Evolutionary conservation across 2,329 filamentous ascomycete species (phyloP), one percentile per base, ranked within the genome.

Genomic region (Ustilaginoidea virens): DNA sequence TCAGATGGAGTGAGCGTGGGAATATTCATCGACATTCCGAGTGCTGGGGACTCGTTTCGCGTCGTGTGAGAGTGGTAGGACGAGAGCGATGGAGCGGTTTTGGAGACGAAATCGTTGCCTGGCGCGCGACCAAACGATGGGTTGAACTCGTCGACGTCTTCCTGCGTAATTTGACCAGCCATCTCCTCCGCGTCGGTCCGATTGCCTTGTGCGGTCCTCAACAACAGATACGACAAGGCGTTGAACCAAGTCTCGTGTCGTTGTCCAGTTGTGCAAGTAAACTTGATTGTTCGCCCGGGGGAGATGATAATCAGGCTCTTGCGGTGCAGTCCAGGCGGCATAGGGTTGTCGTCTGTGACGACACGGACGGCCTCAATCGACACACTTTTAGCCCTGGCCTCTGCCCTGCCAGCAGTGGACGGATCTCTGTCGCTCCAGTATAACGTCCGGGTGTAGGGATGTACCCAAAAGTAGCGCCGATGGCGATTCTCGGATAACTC

Each of bases 161-260:
- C 70, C 15, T 61, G 58, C 1, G 70, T 72, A 29, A 77, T 63
- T 37, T 63, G 60, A 22, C 60, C 62, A 1, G 61, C 63, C 34
- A 67, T 55, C 38, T 66, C 74, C 37, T 80, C 66, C 4, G 67
- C 62, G 39, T 73, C 69, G 5, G 68, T 59, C 29, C 69, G 66
- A n/a, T 61, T 66, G 21, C 78, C 75, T 13, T 67, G 60, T 18
- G 72, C 65, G 16, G 76, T 85, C 25, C 86, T 75, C 17, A 93
- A 66, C 20, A 96, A 66, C 10, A 98, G 68, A 49, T 98, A 98
- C 2, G 83, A 92, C 31, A 98, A 64, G 0, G 90, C 86, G 46
- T 96, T 96, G 65, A 90, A 93, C 90, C 90, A 98, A 1, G 86
- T 96, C 58, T 98, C 90, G 47, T 98, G 90, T 35, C 90, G 71